These are phyloP conservation scores for Stephania cephalantha DNA, from an alignment of 164 flowering plant species.

Conservation along the genomic window DNA sequence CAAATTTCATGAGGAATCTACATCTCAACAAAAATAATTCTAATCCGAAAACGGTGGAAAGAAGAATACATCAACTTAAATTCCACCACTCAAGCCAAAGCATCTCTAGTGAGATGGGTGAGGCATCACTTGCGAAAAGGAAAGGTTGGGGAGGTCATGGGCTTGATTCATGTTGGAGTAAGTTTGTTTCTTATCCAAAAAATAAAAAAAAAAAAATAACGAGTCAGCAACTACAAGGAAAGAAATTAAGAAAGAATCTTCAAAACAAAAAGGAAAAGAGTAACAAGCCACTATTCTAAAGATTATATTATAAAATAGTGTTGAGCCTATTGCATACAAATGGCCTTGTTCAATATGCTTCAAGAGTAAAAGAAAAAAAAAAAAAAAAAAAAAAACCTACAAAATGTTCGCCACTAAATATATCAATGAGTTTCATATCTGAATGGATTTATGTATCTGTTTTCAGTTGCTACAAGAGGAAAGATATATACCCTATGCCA, in stretches of 20 bases:
- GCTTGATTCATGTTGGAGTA: no score
- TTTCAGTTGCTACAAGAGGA: neutral
- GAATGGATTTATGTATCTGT: no score
- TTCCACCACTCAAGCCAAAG: neutral
- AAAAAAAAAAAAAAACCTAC: no score
- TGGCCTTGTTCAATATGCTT: no score
- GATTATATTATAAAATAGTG: neutral
- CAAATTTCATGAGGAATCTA: neutral
- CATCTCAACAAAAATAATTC: neutral
- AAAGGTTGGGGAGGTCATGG: no score
- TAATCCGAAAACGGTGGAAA: neutral
- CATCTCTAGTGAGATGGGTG: no score
- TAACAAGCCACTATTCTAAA: neutral
- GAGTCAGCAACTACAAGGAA: neutral
- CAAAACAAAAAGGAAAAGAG: neutral
- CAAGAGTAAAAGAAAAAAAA: no score
- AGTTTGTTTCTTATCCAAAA: no score
- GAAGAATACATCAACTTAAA: neutral
- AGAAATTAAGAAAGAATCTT: neutral
- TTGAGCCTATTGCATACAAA: neutral
- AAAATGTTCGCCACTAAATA: neutral
- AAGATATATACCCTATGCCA: slow-evolving; percentile 27
- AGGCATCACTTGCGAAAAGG: no score
- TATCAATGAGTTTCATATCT: neutral
- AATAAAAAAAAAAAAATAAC: neutral